Base-by-base conservation (phyloP, 1,139 yeast genomes). In the Zygoascus hellenicus region DNA sequence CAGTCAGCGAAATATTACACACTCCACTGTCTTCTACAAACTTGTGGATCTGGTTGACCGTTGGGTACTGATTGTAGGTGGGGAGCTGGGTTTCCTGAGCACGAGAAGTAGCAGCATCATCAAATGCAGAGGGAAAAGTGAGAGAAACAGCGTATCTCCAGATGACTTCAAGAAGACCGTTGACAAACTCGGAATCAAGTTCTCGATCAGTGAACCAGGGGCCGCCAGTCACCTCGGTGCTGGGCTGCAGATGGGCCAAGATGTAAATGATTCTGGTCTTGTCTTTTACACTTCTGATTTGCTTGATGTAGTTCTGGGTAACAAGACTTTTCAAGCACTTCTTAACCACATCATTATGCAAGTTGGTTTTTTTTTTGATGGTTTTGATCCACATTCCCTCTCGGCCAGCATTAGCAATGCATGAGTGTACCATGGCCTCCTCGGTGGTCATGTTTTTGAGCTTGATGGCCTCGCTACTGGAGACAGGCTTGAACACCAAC, bases 131-230 rank as follows among this genome's bases (percentile, higher is more conserved):
- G 1, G 97, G 97, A 61, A 73, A 86, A 0, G 96, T 78, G 57
- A 77, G 78, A 19, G 80, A 76, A 1, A 89, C 88, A 5, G 87
- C 80, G 64, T 72, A 92, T 58, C 94, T 74, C 96, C 97, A 92
- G 13, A 90, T 81, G 41, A 90, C 92, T 19, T 87, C 80, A 54
- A 87, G 68, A 50, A 92, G 69, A 43, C 88, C 81, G 57, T 88
- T 94, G 51, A 92, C 90, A 62, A 92, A 92, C 63, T 90, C 98
- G 2, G 90, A 82, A 61, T 92, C 99, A 51, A 92, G 74, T 64
- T 92, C 98, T 31, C 90, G 81, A 63, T 94, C 98, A 0, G 97
- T 89, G 65, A 90, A 94, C 98, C 98, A 92, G 2, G 98, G 98
- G 1, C 98, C 99, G 52, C 99, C 99, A 0, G 98, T 92, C 38